phyloP scores from a whole-genome alignment of 2,329 filamentous ascomycete species.

The Paraconiothyrium sp. region DNA sequence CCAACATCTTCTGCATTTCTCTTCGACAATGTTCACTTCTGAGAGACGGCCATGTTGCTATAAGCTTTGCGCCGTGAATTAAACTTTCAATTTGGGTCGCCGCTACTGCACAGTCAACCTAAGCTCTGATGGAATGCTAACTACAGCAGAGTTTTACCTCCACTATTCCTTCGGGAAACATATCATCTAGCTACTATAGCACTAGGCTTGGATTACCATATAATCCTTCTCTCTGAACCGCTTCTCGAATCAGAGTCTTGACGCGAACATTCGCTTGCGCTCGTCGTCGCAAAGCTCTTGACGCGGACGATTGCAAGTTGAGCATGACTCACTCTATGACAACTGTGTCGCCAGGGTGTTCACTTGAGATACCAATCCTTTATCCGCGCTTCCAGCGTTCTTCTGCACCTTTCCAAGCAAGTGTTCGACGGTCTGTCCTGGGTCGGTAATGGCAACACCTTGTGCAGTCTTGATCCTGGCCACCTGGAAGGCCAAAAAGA shows the following conservation, averaged over 20 bases:
- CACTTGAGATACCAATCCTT: constrained; percentile 61
- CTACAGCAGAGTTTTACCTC: not conserved
- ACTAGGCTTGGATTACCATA: not conserved
- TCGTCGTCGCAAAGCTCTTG: not conserved
- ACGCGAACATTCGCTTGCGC: not conserved
- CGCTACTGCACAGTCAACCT: not conserved
- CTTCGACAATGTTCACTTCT: not conserved
- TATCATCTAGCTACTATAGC: not conserved
- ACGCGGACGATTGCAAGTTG: not conserved
- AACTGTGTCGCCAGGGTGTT: constrained; percentile 32
- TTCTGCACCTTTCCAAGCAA: constrained; percentile 64
- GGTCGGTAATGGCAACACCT: constrained; percentile 56
- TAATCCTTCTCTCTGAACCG: too few relatives aligned
- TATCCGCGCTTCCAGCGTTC: constrained; percentile 60
- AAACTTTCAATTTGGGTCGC: not conserved
- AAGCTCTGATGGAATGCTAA: not conserved
- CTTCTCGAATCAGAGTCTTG: not conserved
- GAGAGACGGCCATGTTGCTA: not conserved
- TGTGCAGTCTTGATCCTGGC: constrained; percentile 68
- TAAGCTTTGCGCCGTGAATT: not conserved
- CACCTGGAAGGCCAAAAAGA: constrained; percentile 69
- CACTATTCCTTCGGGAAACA: not conserved
- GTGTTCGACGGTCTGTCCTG: constrained; percentile 64
- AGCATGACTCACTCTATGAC: constrained; percentile 2
- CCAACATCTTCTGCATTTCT: not conserved